Evolutionary conservation across 352 stramenopile species (phyloP), one percentile per base, ranked within the genome.

Genomic region (Pythium volutum): DNA sequence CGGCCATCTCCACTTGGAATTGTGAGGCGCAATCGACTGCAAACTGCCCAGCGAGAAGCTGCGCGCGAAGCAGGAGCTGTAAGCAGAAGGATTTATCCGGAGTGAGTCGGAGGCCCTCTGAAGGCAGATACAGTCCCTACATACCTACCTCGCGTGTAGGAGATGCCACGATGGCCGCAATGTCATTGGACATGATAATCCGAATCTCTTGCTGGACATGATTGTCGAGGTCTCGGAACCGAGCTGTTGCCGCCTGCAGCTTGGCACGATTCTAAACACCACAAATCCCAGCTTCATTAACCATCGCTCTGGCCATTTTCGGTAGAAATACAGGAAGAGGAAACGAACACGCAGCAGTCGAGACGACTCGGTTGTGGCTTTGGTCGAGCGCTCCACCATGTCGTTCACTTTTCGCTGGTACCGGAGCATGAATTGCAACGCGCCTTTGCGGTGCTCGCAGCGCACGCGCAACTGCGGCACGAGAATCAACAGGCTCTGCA

Each of bases 371-470:
- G 67, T 70, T n/a, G 71, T 77, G 33, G 52, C 71, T 38, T 64
- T 64, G 8, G 52, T 73, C 4, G 49, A 36, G 2, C 58, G 36
- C 55, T 83, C 55, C 6, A 92, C 53, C 8, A 92, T 78, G 2
- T 87, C 76, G 4, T 70, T 55, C 9, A 92, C 53, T 55, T 92
- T 92, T 26, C 42, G 69, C 33, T 88, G 66, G 33, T 93, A 90
- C 22, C 77, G 77, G 63, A 67, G 34, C 52, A 81, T 77, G 14
- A 85, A 60, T n/a, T 62, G 71, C 48, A 84, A 58, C 6, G 77
- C 79, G 55, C 83, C 77, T 25, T 85, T 82, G 31, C 79, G 81
- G 59, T 91, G 78, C 31, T 89, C 79, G n/a, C 79, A 88, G 36
- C 75, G 73, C 5, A 89, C 55, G 70, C 88, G 58, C 18, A 90